Evolutionary conservation across 768 basidiomycete species (phyloP), one percentile per base, ranked within the genome.

Genomic region (Tricholoma terreum): DNA sequence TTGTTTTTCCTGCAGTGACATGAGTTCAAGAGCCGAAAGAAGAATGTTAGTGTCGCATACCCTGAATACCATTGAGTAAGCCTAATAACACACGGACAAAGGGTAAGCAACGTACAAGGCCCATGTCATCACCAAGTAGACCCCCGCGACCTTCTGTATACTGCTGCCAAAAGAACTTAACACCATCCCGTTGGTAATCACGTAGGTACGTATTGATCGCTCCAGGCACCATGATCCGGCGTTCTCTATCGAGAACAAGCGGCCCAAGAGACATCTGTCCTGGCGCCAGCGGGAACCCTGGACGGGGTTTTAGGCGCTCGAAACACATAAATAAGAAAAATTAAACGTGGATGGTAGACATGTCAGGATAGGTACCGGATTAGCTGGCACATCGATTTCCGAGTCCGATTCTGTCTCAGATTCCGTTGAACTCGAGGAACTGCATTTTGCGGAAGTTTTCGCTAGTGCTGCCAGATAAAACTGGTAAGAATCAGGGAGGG

Each of bases 101-200:
- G 30, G n/a, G 21, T 15, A 14, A 38, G 8, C 5, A 17, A 67
- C 73, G 63, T 64, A 86, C 85, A 59, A 88, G 76, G 61, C 93
- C 96, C 96, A 98, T 98, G 66, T 98, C 96, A 68, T 98, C 96
- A 5, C 96, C 96, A 4, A 98, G 79, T 10, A 98, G 68, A 0
- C 89, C 95, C 0, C 96, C 96, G 43, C 78, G 75, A 0, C 79
- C 80, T 61, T 86, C 75, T 27, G 76, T 71, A 67, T 89, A 97
- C 46, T 86, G 80, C 12, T 80, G 75, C 73, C 83, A 97, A 50
- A 98, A 81, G 71, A 98, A 98, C 40, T 77, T 70, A 11, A 90
- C 83, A 7, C 96, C 96, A 10, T 94, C 87, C 33, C 92, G 80
- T 65, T 98, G 96, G 65, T 98, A 98, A 33, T 86, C 84, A 54